A percentile compares a stretch with the other conserved stretches of the same genome.
Evolutionary conservation across 495 filamentous ascomycete species (phyloP).

Genomic region (Lophium mytilinum): DNA sequence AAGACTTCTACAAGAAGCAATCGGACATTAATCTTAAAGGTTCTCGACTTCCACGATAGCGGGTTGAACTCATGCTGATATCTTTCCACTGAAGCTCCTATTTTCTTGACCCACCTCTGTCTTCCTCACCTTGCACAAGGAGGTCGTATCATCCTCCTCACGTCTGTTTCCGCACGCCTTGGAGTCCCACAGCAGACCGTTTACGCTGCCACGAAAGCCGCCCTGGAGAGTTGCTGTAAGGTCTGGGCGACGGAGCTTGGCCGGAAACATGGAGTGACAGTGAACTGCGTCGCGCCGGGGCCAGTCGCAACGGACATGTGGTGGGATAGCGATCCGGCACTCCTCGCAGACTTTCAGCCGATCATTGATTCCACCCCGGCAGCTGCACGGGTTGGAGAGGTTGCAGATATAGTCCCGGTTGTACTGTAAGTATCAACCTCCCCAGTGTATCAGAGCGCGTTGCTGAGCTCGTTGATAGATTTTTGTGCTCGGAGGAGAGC

Average conservation of each 20-base stretch:
- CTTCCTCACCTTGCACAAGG: slow-evolving; percentile 37
- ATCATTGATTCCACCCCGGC: slow-evolving; percentile 16
- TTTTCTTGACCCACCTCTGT: slow-evolving; percentile 30
- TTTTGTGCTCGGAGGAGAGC: slow-evolving; percentile 42
- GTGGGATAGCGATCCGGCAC: slow-evolving; percentile 3
- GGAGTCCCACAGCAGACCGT: background rate
- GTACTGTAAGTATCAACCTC: too few species aligned
- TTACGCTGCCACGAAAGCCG: background rate
- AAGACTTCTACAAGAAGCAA: background rate
- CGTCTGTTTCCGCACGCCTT: background rate
- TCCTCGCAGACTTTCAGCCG: background rate
- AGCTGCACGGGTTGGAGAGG: slow-evolving; percentile 29
- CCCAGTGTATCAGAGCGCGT: too few species aligned
- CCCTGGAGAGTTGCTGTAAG: background rate
- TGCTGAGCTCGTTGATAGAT: too few species aligned
- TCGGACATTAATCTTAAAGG: background rate
- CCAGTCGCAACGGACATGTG: slow-evolving; percentile 28
- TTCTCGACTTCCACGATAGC: too few species aligned
- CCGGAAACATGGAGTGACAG: slow-evolving; percentile 32
- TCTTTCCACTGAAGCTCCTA: too few species aligned
- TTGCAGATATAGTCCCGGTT: slow-evolving; percentile 42
- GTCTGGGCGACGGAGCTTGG: slow-evolving; percentile 17
- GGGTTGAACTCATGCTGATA: too few species aligned
- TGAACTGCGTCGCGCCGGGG: slow-evolving; percentile 36
- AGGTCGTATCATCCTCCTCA: slow-evolving; percentile 42